Evolutionary conservation across 768 basidiomycete species (phyloP), one percentile per base, ranked within the genome.

Genomic region (Trametes gibbosa): DNA sequence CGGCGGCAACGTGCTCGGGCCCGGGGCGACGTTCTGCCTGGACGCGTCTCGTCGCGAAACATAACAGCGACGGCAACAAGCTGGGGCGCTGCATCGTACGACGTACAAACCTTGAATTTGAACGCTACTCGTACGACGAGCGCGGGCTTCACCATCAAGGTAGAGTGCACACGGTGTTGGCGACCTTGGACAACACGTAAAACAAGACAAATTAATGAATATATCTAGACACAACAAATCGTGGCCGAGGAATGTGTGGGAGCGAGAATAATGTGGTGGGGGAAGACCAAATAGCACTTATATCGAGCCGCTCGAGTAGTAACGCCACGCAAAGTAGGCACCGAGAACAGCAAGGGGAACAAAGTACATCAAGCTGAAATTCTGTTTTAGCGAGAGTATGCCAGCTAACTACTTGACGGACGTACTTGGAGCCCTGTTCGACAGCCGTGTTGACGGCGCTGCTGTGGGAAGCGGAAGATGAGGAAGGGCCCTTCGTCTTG

Each of bases 251-350:
- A 37, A 37, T 48, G 57, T 63, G 53, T 10, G 29, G 49, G 50
- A 50, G 19, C 27, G 54, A 35, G 35, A 49, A 51, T 12, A 19
- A 41, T 35, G 49, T 43, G 40, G 66, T 10, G 29, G 10, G 49
- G 48, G 47, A 37, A 32, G 59, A 50, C 54, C 66, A 50, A 50
- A 54, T 48, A 54, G 61, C 61, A 73, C 64, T 66, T 75, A 81
- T 68, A 76, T 72, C 43, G 76, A 68, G 49, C 81, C 79, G 41
- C 56, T 70, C 12, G 78, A 73, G 73, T 92, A 92, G 74, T 80
- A 86, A 62, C 92, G 83, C 85, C 86, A 96, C 48, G 85, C 94
- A 66, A 96, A 89, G 84, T 93, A 95, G 49, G 82, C 94, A 62
- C 83, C 90, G 46, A 96, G 76, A 25, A 92, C 74, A 45, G 77